phyloP scores from a whole-genome alignment of 192 early-diverging fungal genomes.

The Coemansia reversa region DNA sequence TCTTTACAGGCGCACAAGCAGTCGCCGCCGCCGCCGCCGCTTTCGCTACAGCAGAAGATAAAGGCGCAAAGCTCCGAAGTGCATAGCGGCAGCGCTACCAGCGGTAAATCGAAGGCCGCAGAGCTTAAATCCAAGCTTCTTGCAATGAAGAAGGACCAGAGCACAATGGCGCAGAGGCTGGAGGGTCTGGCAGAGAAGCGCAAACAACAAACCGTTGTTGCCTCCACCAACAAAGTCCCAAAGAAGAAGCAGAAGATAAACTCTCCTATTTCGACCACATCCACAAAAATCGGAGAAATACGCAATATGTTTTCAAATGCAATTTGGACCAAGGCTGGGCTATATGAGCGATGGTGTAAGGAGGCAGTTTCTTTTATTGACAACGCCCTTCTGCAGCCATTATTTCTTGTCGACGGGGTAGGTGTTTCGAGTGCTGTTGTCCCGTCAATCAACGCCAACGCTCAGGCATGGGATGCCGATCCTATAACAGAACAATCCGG shows the following conservation, averaged over 20 bases:
- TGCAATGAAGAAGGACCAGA: slow-evolving; percentile 29
- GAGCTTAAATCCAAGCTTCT: slow-evolving; percentile 21
- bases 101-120: neutral
- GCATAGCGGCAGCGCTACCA: neutral
- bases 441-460: neutral
- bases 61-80: neutral
- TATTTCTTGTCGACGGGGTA: slow-evolving; percentile 25
- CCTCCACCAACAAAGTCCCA: neutral
- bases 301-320: neutral
- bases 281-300: neutral
- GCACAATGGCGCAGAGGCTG: slow-evolving; percentile 17
- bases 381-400: slow-evolving; percentile 20
- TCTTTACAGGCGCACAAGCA: too few species aligned
- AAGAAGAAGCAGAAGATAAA: neutral
- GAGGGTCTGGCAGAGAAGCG: slow-evolving; percentile 21
- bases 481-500: neutral
- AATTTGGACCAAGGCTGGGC: neutral
- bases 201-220: neutral
- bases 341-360: slow-evolving; percentile 6
- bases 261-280: neutral
- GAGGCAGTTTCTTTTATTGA: slow-evolving; percentile 3
- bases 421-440: slow-evolving; percentile 11
- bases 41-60: neutral
- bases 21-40: neutral
- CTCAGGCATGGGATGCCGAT: neutral